Evolutionary conservation across 208 protist species (phyloP).

Genomic region (Leishmania tarentolae): DNA sequence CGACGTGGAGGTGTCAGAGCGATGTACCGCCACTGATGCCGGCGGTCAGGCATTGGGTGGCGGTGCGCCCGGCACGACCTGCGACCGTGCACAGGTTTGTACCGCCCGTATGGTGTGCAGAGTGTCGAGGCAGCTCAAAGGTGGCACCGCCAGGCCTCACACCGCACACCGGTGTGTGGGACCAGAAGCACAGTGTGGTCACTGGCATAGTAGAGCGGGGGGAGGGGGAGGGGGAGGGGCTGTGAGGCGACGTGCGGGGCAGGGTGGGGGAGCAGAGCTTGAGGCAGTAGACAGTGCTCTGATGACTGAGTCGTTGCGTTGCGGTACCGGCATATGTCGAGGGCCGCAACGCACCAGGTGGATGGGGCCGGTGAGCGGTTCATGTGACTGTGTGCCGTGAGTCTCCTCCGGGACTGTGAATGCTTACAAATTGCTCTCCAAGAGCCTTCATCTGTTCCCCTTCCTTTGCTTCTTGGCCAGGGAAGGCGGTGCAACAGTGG

Average conservation of each 20-base stretch:
- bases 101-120: neutral
- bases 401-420: neutral
- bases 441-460: neutral
- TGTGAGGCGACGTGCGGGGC: neutral
- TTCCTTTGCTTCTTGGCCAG: neutral
- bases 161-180: neutral
- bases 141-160: neutral
- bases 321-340: too few relatives aligned
- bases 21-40: neutral
- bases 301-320: too few relatives aligned
- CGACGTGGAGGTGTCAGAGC: neutral
- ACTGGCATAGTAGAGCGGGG: neutral
- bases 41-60: neutral
- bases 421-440: neutral
- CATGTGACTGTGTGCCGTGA: too few relatives aligned
- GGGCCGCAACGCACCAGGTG: too few relatives aligned
- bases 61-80: neutral
- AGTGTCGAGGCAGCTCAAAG: neutral
- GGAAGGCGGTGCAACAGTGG: neutral
- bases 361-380: too few relatives aligned
- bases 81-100: neutral
- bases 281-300: neutral
- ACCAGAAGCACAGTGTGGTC: neutral
- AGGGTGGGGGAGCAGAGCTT: too few relatives aligned
- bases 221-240: too few relatives aligned